Evolutionary conservation across 1,284 basidiomycete genomes (phyloP), one percentile per base, ranked within the genome.

Genomic region (Taiwanofungus camphoratus): DNA sequence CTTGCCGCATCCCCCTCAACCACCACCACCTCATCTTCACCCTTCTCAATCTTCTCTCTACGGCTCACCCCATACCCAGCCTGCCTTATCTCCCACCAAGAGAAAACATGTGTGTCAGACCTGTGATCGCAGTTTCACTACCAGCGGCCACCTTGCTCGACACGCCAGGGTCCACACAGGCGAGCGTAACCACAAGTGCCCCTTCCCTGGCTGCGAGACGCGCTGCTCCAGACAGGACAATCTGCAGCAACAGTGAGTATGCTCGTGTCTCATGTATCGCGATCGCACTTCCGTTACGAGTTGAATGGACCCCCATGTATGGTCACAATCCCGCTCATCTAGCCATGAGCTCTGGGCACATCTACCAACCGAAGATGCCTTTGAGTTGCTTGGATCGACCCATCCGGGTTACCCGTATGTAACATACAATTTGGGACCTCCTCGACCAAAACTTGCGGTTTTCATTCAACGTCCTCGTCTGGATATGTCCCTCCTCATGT

Each of bases 151-250:
- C 57, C 77, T 91, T 16, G 84, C 88, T 0, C 75, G 88, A 37
- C 88, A 92, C 60, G 76, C 82, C 19, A 73, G 86, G 41, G 79
- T 90, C 9, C 88, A 92, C 65, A 91, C 88, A 6, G 87, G 87
- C 41, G 84, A 88, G 57, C 69, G 82, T 45, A 87, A 87, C 63
- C 83, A 87, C 67, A 84, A 79, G 44, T 89, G 85, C 54, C 86
- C 86, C 22, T 88, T 87, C 63, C 86, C 85, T 18, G 86, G 86
- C 26, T 89, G 87, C 58, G 82, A 87, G 51, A 88, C 85, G 2
- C 71, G 84, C 12, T 89, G 86, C 55, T 87, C 84, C 4, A 69
- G 85, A 36, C 85, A 87, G 60, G 86, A 89, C 55, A 89, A 89
- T 52, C 69, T 89, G 9, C 86, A 88, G 50, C 87, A 89, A 55